Evolutionary conservation across 1,284 basidiomycete species (phyloP).

Genomic region (Wolfiporia cocos): DNA sequence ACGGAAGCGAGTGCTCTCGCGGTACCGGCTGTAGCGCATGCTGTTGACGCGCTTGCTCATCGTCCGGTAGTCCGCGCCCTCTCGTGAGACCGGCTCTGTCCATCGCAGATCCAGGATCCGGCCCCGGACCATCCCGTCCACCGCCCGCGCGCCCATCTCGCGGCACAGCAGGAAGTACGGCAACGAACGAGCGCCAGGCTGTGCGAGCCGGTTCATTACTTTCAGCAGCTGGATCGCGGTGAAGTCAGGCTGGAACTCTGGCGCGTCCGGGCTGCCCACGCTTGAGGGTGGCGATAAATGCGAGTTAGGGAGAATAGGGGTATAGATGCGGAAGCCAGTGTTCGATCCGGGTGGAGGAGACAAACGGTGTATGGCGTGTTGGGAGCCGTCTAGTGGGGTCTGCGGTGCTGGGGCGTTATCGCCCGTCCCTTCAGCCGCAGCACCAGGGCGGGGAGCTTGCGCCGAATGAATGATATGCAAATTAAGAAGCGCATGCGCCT

Average conservation of each 20-base stretch:
- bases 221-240: conserved; percentile 68
- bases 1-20: conserved; percentile 24
- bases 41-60: conserved; percentile 18
- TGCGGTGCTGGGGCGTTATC: conserved; percentile 10
- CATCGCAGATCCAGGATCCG: conserved; percentile 70
- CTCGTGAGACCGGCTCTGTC: conserved; percentile 59
- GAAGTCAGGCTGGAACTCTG: conserved; percentile 42
- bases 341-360: conserved; percentile 18
- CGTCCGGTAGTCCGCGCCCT: conserved; percentile 21
- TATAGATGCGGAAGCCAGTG: conserved; percentile 59
- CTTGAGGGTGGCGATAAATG: conserved; percentile 29
- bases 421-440: conserved; percentile 5
- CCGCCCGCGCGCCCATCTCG: conserved; percentile 69
- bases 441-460: conserved; percentile 33
- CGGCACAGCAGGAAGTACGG: conserved; percentile 75
- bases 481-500: conserved; percentile 69
- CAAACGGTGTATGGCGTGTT: conserved; percentile 44
- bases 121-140: conserved; percentile 77
- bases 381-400: conserved; percentile 30
- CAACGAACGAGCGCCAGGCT: conserved; percentile 51
- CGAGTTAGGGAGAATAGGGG: conserved; percentile 35
- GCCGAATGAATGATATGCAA: conserved; percentile 72
- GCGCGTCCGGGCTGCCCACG: conserved; percentile 20
- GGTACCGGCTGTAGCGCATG: conserved; percentile 21
- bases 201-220: conserved; percentile 66